A percentile compares a stretch with the other conserved stretches of the same genome.
Conservation (phyloP, 2,329 filamentous ascomycete genomes). For the Beauveria sp. region DNA sequence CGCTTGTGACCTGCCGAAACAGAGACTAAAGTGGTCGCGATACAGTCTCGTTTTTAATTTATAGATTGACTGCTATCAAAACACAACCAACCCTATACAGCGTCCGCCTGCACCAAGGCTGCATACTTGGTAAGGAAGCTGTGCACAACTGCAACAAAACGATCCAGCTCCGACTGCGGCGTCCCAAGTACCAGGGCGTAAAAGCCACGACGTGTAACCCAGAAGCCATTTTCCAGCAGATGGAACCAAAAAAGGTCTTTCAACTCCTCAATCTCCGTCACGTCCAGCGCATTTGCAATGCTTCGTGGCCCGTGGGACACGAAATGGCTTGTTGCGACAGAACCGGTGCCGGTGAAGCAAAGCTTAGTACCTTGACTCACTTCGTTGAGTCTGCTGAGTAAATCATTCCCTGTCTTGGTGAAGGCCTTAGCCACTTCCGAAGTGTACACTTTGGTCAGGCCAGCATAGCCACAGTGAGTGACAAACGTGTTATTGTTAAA, state of each 20-base stretch:
- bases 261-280: slow-evolving; percentile 25
- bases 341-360: slow-evolving; percentile 30
- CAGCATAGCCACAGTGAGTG: slow-evolving; percentile 46
- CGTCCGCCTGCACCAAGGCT: slow-evolving; percentile 12
- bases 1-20: not conserved
- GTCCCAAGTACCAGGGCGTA: slow-evolving; percentile 33
- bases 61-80: not conserved
- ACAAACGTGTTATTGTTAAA: slow-evolving; percentile 61
- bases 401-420: slow-evolving; percentile 23
- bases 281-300: slow-evolving; percentile 22
- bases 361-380: slow-evolving; percentile 28
- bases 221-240: slow-evolving; percentile 37
- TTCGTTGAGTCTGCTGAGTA: slow-evolving; percentile 23
- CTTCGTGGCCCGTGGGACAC: slow-evolving; percentile 21
- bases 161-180: slow-evolving; percentile 30
- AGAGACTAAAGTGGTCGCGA: not conserved
- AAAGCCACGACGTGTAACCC: slow-evolving; percentile 33
- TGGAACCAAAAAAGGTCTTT: slow-evolving; percentile 39
- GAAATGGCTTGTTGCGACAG: slow-evolving; percentile 31
- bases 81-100: not conserved
- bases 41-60: no score
- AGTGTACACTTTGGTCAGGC: slow-evolving; percentile 28
- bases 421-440: slow-evolving; percentile 24
- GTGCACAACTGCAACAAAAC: slow-evolving; percentile 30
- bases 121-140: slow-evolving; percentile 25